phyloP scores from a whole-genome alignment of 257 asterid genomes.

The Solanum tarijense region DNA sequence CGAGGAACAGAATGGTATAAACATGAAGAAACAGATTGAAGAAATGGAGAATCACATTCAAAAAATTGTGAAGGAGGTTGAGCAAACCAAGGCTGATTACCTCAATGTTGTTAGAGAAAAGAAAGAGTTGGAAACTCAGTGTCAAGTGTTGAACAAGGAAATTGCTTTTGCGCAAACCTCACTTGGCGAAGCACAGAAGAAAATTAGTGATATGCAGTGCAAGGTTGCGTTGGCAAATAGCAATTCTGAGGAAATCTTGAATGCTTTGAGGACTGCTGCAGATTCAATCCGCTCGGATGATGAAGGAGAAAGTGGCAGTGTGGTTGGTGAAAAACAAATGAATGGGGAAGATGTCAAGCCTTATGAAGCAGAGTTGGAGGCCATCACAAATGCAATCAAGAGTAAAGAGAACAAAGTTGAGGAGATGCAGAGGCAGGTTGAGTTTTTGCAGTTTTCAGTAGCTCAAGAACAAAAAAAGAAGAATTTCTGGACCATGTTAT shows the following conservation, averaged over 20 bases:
- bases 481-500: slow-evolving; percentile 53
- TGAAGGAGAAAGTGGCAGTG: background rate
- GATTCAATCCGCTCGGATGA: slow-evolving; percentile 26
- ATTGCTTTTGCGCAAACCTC: slow-evolving; percentile 23
- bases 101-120: slow-evolving; percentile 24
- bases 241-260: slow-evolving; percentile 28
- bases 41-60: slow-evolving; percentile 34
- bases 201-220: slow-evolving; percentile 21
- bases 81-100: slow-evolving; percentile 31
- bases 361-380: slow-evolving; percentile 30
- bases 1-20: slow-evolving; percentile 28
- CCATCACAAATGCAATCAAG: slow-evolving; percentile 51
- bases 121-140: slow-evolving; percentile 26
- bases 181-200: slow-evolving; percentile 18
- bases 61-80: slow-evolving; percentile 12
- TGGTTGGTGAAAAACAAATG: background rate
- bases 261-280: slow-evolving; percentile 46
- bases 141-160: slow-evolving; percentile 28
- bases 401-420: slow-evolving; percentile 34
- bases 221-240: slow-evolving; percentile 29
- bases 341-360: slow-evolving; percentile 24
- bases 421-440: slow-evolving; percentile 47
- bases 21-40: slow-evolving; percentile 25
- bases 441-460: slow-evolving; percentile 29
- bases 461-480: slow-evolving; percentile 56